Base-by-base conservation (phyloP, 768 basidiomycete genomes). In the Cystofilobasidium ferigula region DNA sequence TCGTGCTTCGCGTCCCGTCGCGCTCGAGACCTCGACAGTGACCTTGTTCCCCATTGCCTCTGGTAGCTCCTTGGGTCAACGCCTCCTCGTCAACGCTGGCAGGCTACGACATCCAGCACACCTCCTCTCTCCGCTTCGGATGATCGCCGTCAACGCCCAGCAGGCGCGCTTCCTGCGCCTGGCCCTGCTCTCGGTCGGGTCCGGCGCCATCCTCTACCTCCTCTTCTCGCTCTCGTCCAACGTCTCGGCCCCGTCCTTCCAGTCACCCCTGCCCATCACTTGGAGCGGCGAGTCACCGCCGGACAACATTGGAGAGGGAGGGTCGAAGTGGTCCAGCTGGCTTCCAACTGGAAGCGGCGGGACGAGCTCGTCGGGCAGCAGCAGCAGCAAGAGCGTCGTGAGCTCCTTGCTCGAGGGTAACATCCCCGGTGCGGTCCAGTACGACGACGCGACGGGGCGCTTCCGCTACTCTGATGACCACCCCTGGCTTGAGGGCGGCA, bases 101-200 rank as follows among this genome's bases (percentile, higher is more conserved):
- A n/a, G n/a, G n/a, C n/a, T 47, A 20, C 45, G 22, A 20, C n/a
- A 2, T n/a, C 10, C 4, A 47, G 22, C n/a, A 1, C 22, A 47
- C 20, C 22, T 14, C 20, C 10, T 9, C 43, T 20, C 45, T 16
- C 47, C 32, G 4, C 18, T 54, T 22, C 58, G 22, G 1, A 47
- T 62, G 16, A 53, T 56, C 26, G 56, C 57, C n/a, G 22, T 62
- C 28, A 62, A 54, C 14, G 28, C 61, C 1, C 67, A 68, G 12
- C 67, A 68, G 40, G 40, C 54, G 36, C 61, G 67, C 13, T 16
- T 68, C 13, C 54, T 59, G 6, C 61, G 67, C 24, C 40, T 68
- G 9, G 56, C 61, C 13, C 30, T 68, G 43, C 58, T 68, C 56
- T 68, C 67, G 13, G 36, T 62, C 34, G 67, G 67, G 12, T 62